These are phyloP conservation scores for Phytophthora sojae DNA, from an alignment of 352 stramenopile species.

Conservation along the genomic window DNA sequence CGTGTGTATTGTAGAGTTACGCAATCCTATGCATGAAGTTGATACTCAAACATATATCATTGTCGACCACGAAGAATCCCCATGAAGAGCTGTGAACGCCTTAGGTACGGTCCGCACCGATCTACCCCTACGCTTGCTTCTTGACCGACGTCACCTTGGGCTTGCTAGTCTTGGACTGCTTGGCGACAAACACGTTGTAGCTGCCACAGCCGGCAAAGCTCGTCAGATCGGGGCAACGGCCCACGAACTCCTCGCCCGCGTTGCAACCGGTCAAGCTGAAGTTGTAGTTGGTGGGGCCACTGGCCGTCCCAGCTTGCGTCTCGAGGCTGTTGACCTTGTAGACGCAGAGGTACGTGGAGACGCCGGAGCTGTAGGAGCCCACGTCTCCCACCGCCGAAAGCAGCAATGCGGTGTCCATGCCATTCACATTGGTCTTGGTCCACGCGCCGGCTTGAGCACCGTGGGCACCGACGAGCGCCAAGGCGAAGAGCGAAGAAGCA, in stretches of 20 bases:
- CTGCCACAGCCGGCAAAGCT: constrained; percentile 23
- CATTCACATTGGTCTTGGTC: constrained; percentile 15
- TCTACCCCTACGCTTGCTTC: constrained; percentile 21
- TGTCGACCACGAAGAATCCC: no score
- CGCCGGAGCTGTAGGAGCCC: constrained; percentile 33
- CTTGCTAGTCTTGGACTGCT: constrained; percentile 37
- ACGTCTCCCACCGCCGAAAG: constrained; percentile 34
- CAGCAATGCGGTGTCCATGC: constrained; percentile 26
- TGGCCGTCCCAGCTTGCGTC: constrained; percentile 13
- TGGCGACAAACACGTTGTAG: constrained; percentile 42
- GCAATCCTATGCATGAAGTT: no score
- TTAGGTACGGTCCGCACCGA: no score
- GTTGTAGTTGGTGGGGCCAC: constrained; percentile 44
- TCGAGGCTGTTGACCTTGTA: constrained; percentile 38
- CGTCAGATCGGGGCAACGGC: constrained; percentile 40
- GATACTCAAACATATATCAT: no score
- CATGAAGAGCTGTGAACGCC: no score
- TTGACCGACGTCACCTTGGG: constrained; percentile 44
- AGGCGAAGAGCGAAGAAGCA: constrained; percentile 14
- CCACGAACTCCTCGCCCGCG: constrained; percentile 34
- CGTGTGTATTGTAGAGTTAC: no score
- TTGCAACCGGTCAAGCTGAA: constrained; percentile 50
- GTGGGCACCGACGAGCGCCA: constrained; percentile 11
- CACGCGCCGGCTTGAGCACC: constrained; percentile 5
- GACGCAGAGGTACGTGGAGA: constrained; percentile 41